These are phyloP conservation scores for Ganoderma multipileum DNA, from an alignment of 1,284 basidiomycete genomes.

Conservation along the genomic window DNA sequence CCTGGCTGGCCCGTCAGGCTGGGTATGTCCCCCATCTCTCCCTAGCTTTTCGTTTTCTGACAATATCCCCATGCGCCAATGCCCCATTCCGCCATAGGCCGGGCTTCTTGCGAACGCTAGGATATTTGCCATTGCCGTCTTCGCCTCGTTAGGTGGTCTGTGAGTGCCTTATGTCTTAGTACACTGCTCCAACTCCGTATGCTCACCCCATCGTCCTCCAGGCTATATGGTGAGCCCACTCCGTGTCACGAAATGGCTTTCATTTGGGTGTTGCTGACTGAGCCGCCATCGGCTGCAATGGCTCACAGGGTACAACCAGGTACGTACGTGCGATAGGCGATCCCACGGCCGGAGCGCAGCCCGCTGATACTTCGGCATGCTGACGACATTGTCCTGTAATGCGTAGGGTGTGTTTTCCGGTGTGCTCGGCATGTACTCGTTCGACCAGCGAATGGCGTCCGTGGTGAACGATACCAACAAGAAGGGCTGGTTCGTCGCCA, in stretches of 20 bases:
- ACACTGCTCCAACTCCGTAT: constrained; percentile 3
- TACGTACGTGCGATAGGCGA: constrained; percentile 35
- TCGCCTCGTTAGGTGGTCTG: constrained; percentile 76
- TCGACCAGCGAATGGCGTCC: constrained; percentile 59
- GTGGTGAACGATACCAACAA: constrained; percentile 56
- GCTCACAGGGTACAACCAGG: constrained; percentile 66
- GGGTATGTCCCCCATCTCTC: constrained; percentile 51
- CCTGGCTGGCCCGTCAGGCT: constrained; percentile 69
- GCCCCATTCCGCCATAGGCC: constrained; percentile 45
- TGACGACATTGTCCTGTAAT: constrained; percentile 1
- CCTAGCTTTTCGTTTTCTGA: background rate
- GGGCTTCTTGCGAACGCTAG: constrained; percentile 67
- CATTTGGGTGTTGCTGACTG: constrained; percentile 7
- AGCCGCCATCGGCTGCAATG: background rate
- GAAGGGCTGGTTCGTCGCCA: constrained; percentile 75
- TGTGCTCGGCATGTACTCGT: constrained; percentile 67
- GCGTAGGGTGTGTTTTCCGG: constrained; percentile 75
- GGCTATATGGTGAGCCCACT: constrained; percentile 31
- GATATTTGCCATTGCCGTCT: constrained; percentile 71
- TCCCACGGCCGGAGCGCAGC: constrained; percentile 11
- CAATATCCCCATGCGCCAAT: too few relatives aligned
- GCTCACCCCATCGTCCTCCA: constrained; percentile 10
- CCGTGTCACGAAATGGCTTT: constrained; percentile 8
- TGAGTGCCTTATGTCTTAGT: constrained; percentile 43
- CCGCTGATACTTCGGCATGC: constrained; percentile 19